A percentile compares a stretch with the other conserved stretches of the same genome.
Evolutionary conservation across 352 stramenopile genomes (phyloP).

Genomic region (Pythium oligandrum): DNA sequence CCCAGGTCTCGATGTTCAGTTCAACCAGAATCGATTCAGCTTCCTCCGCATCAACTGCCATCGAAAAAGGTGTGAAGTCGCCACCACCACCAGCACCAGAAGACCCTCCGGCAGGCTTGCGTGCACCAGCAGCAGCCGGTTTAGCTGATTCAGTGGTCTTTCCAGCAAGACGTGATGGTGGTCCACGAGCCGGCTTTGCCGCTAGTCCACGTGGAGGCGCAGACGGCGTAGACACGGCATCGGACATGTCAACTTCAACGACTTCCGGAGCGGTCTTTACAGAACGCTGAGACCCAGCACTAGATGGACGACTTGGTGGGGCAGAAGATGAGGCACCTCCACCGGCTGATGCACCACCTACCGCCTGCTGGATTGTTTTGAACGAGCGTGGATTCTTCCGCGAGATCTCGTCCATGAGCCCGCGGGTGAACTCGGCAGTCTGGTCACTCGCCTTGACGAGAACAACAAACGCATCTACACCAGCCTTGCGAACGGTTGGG

Average conservation of each 20-base stretch:
- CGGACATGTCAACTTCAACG: constrained; percentile 17
- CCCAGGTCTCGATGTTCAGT: constrained; percentile 59
- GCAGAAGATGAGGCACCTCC: constrained; percentile 13
- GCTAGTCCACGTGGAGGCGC: constrained; percentile 2
- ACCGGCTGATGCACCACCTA: constrained; percentile 17
- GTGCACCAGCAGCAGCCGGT: constrained; percentile 14
- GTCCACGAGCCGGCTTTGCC: constrained; percentile 31
- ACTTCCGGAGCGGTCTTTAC: constrained; percentile 8
- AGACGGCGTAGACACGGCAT: constrained; percentile 3
- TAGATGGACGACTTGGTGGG: constrained; percentile 22
- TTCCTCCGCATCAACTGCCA: constrained; percentile 63
- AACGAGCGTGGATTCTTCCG: constrained; percentile 66
- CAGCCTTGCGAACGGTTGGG: constrained; percentile 74
- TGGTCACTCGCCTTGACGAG: constrained; percentile 54
- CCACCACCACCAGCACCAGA: constrained; percentile 16
- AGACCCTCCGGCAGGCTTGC: constrained; percentile 10
- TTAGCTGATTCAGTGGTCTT: constrained; percentile 26
- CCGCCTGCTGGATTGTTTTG: constrained; percentile 57
- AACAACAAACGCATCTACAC: constrained; percentile 53
- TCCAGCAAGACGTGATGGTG: constrained; percentile 40
- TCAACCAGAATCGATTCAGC: constrained; percentile 52
- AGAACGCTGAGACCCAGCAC: constrained; percentile 19
- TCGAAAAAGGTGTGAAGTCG: constrained; percentile 61
- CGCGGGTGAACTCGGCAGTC: constrained; percentile 45
- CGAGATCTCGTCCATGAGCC: constrained; percentile 55